Percentiles rank a stretch among this genome's conserved stretches.
phyloP scores from a whole-genome alignment of 2,329 filamentous ascomycete species.

The Diaporthe sp. region DNA sequence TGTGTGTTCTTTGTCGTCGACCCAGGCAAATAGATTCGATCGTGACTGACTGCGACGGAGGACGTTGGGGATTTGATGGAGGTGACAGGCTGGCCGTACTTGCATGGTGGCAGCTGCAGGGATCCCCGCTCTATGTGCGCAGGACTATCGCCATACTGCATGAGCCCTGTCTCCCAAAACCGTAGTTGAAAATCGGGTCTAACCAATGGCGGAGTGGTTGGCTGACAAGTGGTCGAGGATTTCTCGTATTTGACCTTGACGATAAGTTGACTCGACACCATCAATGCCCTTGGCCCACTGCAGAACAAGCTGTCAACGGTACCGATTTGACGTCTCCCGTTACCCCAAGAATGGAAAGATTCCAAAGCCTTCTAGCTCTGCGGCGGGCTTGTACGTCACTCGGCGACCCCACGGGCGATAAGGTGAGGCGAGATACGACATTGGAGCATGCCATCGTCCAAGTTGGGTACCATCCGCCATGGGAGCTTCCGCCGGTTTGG shows the following conservation, averaged over 20 bases:
- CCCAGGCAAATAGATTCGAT: neutral
- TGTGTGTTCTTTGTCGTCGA: neutral
- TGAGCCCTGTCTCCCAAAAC: conserved; percentile 17
- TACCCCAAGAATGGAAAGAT: neutral
- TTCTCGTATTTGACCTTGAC: conserved; percentile 32
- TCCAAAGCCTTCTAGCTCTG: conserved; percentile 9
- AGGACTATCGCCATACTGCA: conserved; percentile 27
- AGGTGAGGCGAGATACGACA: conserved; percentile 16
- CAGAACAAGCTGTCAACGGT: conserved; percentile 16
- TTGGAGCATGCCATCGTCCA: conserved; percentile 2
- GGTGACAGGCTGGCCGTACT: conserved; percentile 1
- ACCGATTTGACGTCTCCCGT: neutral
- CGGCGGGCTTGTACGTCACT: neutral
- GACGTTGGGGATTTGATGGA: neutral
- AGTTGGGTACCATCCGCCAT: neutral
- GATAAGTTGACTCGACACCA: conserved; percentile 33
- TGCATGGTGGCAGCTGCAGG: conserved; percentile 8
- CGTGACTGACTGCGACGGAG: neutral
- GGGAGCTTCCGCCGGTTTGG: conserved; percentile 11
- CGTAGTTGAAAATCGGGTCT: conserved; percentile 18
- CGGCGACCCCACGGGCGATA: neutral
- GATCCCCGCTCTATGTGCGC: conserved; percentile 17
- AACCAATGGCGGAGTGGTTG: conserved; percentile 29
- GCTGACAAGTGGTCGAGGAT: conserved; percentile 29
- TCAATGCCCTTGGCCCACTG: conserved; percentile 3